phyloP scores from a whole-genome alignment of 305 asterid species.

The Fraxinus albicans region DNA sequence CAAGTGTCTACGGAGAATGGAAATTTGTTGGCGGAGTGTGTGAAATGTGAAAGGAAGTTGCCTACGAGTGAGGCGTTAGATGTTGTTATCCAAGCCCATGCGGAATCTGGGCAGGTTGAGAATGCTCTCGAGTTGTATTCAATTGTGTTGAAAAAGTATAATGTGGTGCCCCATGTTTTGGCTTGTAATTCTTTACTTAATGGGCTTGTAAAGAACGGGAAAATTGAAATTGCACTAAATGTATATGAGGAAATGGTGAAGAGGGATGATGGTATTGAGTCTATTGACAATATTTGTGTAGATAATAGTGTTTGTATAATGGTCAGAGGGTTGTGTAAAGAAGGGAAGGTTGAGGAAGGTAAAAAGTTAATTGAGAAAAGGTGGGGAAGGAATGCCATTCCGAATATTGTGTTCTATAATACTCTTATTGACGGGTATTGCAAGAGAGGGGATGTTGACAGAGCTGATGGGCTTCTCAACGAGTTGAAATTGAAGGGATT shows the following conservation, averaged over 20 bases:
- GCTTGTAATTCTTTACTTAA: slow-evolving; percentile 80
- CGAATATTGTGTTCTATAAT: slow-evolving; percentile 73
- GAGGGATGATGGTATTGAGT: slow-evolving; percentile 40
- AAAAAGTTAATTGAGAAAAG: slow-evolving; percentile 63
- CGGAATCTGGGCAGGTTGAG: slow-evolving; percentile 48
- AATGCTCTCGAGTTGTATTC: slow-evolving; percentile 62
- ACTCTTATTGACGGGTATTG: slow-evolving; percentile 83
- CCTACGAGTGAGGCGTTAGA: slow-evolving; percentile 72
- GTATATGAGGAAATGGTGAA: slow-evolving; percentile 58
- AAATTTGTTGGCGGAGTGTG: slow-evolving; percentile 44
- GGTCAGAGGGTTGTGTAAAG: slow-evolving; percentile 74
- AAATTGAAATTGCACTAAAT: slow-evolving; percentile 48
- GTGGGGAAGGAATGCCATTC: slow-evolving; percentile 85
- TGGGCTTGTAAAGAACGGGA: slow-evolving; percentile 61
- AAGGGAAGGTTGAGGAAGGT: slow-evolving; percentile 74
- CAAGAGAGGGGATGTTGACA: slow-evolving; percentile 57
- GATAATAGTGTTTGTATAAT: slow-evolving; percentile 82
- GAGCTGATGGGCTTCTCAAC: slow-evolving; percentile 52
- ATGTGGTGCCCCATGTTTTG: slow-evolving; percentile 51
- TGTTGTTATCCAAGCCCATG: slow-evolving; percentile 55
- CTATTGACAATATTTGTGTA: slow-evolving; percentile 22
- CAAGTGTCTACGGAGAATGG: slow-evolving; percentile 58
- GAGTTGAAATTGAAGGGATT: slow-evolving; percentile 72
- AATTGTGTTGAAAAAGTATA: slow-evolving; percentile 39
- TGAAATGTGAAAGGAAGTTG: slow-evolving; percentile 54